Evolutionary conservation across 2,329 filamentous ascomycete genomes (phyloP), one percentile per base, ranked within the genome.

Genomic region (Fusarium ramigenum): DNA sequence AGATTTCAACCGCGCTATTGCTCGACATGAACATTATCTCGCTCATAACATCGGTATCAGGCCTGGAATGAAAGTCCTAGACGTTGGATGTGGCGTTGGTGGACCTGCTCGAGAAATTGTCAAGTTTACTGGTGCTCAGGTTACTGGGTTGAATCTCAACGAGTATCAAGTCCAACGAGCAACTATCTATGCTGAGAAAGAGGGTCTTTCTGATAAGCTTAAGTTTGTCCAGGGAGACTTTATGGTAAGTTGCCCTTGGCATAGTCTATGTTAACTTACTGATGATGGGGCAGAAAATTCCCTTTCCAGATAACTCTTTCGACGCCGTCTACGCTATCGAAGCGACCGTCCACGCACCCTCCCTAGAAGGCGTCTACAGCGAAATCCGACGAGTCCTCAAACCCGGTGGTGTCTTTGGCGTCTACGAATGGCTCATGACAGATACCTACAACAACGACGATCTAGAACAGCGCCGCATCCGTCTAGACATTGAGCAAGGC

Each of bases 401-500:
- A 88, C 96, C 96, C 25, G 96, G 96, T 63, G 96, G 96, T 82
- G 87, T 94, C 52, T 99, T 98, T 78, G 96, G 96, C 79, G 96
- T 98, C 49, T 99, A 98, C 85, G 96, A 99, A 84, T 98, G 96
- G 96, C 88, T 98, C 80, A 98, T 99, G 96, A 98, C 95, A 10
- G 95, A 98, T 69, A 86, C 91, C 21, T 99, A 98, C 84, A 93
- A 98, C 85, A 96, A 97, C 81, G 87, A 93, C 69, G 94, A 98
- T 87, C 83, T 93, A 1, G 87, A 91, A 78, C 96, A 98, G 85
- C 93, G 95, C 75, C 90, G 93, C 79, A 96, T 98, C 80, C 93
- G 96, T 72, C 91, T 98, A 18, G 95, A 93, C 72, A 99, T 99
- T 73, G 96, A 99, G 87, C 92, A 95, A 81, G 96, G 96, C 78